A percentile compares a stretch with the other conserved stretches of the same genome.
Conservation (phyloP, 2,329 filamentous ascomycete species). For the Ophiosphaerella korrae region DNA sequence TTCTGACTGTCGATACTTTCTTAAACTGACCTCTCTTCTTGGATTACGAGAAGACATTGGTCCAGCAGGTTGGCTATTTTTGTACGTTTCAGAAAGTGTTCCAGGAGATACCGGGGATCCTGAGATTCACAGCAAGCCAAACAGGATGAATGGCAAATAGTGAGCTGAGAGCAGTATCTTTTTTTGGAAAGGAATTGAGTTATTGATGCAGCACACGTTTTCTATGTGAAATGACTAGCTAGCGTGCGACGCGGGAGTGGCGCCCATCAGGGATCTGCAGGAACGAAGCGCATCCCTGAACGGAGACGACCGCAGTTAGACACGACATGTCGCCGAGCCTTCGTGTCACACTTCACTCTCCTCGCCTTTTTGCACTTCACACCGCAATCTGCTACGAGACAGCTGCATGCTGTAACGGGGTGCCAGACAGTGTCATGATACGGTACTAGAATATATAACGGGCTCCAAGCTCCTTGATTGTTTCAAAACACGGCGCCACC, state of each 20-base stretch:
- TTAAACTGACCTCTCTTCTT: no score
- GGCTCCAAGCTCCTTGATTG: conserved; percentile 1
- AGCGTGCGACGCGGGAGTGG: conserved; percentile 4
- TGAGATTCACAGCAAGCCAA: no score
- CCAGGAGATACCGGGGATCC: no score
- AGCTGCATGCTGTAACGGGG: background rate
- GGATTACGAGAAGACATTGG: no score
- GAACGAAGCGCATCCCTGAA: conserved; percentile 15
- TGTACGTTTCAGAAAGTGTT: no score
- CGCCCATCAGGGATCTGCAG: conserved; percentile 17
- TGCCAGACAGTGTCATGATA: conserved; percentile 7
- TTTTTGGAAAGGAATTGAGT: background rate
- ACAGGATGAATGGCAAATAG: no score
- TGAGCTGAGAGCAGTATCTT: no score
- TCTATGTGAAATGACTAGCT: background rate
- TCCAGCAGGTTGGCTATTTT: no score
- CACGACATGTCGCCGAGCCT: conserved; percentile 16
- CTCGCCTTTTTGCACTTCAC: background rate
- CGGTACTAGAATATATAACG: conserved; percentile 2
- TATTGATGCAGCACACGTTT: background rate
- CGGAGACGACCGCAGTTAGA: conserved; percentile 1
- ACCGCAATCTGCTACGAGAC: background rate
- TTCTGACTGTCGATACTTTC: no score
- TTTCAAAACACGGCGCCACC: conserved; percentile 1
- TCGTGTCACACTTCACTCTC: background rate